phyloP scores from a whole-genome alignment of 148 eudicot genomes.

The Rhododendron griersonianum region DNA sequence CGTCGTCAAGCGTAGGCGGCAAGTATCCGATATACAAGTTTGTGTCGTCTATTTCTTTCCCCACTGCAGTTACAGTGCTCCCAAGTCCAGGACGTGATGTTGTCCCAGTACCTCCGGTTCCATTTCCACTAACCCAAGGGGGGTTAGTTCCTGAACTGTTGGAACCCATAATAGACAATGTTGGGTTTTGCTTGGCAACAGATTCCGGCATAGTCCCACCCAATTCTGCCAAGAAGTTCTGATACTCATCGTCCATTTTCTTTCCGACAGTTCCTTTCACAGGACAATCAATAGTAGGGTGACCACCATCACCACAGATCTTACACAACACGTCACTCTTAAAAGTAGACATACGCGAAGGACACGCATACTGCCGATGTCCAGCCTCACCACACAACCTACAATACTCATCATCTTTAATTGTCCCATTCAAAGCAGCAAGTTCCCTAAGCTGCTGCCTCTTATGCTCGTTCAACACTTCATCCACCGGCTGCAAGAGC shows the following conservation, averaged over 20 bases:
- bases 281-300: conserved; percentile 87
- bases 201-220: conserved; percentile 83
- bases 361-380: conserved; percentile 81
- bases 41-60: conserved; percentile 73
- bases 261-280: conserved; percentile 79
- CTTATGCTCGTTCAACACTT: conserved; percentile 80
- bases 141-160: conserved; percentile 46
- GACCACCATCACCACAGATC: conserved; percentile 96
- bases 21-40: conserved; percentile 78
- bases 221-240: conserved; percentile 81
- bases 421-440: conserved; percentile 84
- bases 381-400: conserved; percentile 91
- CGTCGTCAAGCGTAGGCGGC: conserved; percentile 90
- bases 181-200: conserved; percentile 31
- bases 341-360: conserved; percentile 58
- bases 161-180: conserved; percentile 36
- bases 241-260: conserved; percentile 94
- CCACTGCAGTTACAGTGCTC: conserved; percentile 27
- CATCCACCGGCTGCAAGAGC: conserved; percentile 84
- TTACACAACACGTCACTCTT: conserved; percentile 87
- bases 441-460: conserved; percentile 86
- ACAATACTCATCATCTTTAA: conserved; percentile 83
- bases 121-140: conserved; percentile 54
- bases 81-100: conserved; percentile 52
- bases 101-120: conserved; percentile 10